phyloP scores from a whole-genome alignment of 2,329 filamentous ascomycete species.

The Scleromitrula shiraiana region DNA sequence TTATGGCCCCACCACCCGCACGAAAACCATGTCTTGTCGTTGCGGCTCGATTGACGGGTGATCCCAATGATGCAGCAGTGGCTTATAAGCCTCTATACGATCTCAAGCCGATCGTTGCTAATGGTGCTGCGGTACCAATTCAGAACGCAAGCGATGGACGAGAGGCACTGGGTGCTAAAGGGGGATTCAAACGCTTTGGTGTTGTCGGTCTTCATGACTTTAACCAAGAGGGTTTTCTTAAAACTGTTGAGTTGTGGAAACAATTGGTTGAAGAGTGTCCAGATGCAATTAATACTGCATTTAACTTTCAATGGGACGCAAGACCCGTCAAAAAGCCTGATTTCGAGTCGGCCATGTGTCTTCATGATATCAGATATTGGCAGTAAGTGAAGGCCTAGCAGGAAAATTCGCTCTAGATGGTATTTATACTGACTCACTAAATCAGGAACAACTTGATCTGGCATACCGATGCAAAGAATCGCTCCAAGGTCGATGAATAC shows the following conservation, averaged over 20 bases:
- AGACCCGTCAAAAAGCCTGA: not conserved
- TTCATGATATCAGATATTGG: constrained; percentile 6
- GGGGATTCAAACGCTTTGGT: constrained; percentile 9
- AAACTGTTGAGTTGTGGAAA: constrained; percentile 5
- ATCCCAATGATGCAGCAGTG: not conserved
- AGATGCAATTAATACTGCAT: constrained; percentile 9
- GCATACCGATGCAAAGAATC: constrained; percentile 2
- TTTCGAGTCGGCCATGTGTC: constrained; percentile 6
- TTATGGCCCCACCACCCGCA: constrained; percentile 7
- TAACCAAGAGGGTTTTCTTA: constrained; percentile 3
- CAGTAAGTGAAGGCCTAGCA: not conserved
- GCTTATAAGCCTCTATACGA: not conserved
- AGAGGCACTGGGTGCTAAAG: constrained; percentile 6
- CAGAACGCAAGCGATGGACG: constrained; percentile 5
- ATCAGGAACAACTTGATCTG: constrained; percentile 5
- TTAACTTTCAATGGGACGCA: constrained; percentile 11
- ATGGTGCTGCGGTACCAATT: not conserved
- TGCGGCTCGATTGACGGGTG: constrained; percentile 1
- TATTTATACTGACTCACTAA: not conserved
- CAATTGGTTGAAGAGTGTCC: constrained; percentile 6
- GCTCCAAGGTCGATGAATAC: not conserved
- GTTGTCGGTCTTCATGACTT: constrained; percentile 8
- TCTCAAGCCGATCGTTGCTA: not conserved
- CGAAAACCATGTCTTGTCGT: constrained; percentile 6
- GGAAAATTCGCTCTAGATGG: not conserved